A percentile compares a stretch with the other conserved stretches of the same genome.
phyloP scores from a whole-genome alignment of 176 grass and related monocot genomes.

The Thinopyrum elongatum region DNA sequence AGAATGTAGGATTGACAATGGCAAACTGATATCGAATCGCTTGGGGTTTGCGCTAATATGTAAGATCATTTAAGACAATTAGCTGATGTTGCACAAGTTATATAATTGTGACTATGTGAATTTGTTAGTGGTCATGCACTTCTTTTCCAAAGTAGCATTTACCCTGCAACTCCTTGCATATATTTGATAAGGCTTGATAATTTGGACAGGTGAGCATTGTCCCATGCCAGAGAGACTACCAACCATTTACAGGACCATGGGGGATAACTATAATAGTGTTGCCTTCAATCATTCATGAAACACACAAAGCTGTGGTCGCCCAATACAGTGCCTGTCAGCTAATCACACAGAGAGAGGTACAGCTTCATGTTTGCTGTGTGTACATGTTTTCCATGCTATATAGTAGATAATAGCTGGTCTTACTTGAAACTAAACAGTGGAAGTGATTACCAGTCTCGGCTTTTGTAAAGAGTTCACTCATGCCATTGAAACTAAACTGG shows the following conservation, averaged over 20 bases:
- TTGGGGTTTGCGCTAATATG: too few species aligned
- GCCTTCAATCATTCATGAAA: conserved; percentile 96
- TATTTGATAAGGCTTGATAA: too few species aligned
- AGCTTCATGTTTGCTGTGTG: background rate
- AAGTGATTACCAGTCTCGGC: conserved; percentile 63
- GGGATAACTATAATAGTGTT: conserved; percentile 84
- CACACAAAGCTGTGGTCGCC: conserved; percentile 81
- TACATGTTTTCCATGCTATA: background rate
- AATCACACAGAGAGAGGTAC: conserved; percentile 92
- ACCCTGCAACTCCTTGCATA: background rate
- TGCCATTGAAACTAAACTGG: conserved; percentile 82
- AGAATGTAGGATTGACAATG: too few species aligned
- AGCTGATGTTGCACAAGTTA: too few species aligned
- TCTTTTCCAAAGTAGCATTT: background rate
- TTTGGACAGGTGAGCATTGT: background rate
- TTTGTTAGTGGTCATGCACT: background rate
- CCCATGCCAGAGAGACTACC: conserved; percentile 41
- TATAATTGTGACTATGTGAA: background rate
- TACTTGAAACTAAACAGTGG: background rate
- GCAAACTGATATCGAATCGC: too few species aligned
- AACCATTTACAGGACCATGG: conserved; percentile 70
- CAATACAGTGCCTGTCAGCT: conserved; percentile 98
- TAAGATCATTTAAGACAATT: too few species aligned
- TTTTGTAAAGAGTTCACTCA: conserved; percentile 82
- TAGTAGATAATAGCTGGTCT: background rate